A percentile compares a stretch with the other conserved stretches of the same genome.
Conservation (phyloP, 2,329 filamentous ascomycete species). For the Pseudogymnoascus verrucosus region DNA sequence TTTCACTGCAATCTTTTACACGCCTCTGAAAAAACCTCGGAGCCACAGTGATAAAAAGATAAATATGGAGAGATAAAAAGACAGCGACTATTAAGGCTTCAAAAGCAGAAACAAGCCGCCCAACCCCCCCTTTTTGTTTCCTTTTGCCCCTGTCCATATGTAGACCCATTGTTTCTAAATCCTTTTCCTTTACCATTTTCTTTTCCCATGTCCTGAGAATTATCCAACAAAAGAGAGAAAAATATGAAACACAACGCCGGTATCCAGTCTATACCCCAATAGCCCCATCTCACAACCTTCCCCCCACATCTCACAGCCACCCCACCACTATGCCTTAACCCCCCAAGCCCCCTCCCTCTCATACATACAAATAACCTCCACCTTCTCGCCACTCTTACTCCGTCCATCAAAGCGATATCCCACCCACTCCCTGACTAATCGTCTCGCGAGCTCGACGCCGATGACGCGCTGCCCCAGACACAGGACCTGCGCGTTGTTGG, state of each 20-base stretch:
- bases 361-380: slow-evolving; percentile 7
- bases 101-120: neutral
- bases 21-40: too few species aligned
- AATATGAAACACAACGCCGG: neutral
- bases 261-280: neutral
- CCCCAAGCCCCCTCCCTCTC: neutral
- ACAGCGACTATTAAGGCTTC: neutral
- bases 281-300: neutral
- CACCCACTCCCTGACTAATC: slow-evolving; percentile 74
- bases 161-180: neutral
- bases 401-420: slow-evolving; percentile 70
- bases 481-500: slow-evolving; percentile 80
- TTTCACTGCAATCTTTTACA: too few species aligned
- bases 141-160: neutral
- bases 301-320: neutral
- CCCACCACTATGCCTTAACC: neutral
- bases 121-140: neutral
- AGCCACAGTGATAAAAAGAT: neutral
- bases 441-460: slow-evolving; percentile 69
- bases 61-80: neutral
- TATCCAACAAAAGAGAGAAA: too few species aligned
- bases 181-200: neutral
- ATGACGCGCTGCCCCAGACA: slow-evolving; percentile 82
- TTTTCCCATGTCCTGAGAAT: too few species aligned
- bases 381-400: slow-evolving; percentile 30